phyloP scores from a whole-genome alignment of 1,284 basidiomycete species.

The Sutorius eximius region DNA sequence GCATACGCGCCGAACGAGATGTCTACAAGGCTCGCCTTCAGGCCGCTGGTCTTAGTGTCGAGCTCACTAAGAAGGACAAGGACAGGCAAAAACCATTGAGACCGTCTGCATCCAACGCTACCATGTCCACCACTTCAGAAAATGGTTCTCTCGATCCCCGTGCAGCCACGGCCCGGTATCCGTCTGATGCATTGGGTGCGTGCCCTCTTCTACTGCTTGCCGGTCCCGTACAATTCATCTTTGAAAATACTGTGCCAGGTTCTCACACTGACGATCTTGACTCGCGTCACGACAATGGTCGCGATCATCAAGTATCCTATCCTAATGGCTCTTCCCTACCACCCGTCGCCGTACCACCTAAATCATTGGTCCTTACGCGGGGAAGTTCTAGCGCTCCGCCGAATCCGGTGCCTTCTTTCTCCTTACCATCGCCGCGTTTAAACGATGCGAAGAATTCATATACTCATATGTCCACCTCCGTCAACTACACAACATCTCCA shows the following conservation, averaged over 20 bases:
- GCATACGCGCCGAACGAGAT: constrained; percentile 80
- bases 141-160: constrained; percentile 31
- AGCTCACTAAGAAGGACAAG: constrained; percentile 33
- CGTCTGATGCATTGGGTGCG: constrained; percentile 59
- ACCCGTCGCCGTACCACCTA: constrained; percentile 45
- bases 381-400: constrained; percentile 24
- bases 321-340: constrained; percentile 26
- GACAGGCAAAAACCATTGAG: constrained; percentile 31
- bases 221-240: constrained; percentile 16
- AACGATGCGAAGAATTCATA: constrained; percentile 13
- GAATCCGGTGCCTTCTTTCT: constrained; percentile 30
- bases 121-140: constrained; percentile 22
- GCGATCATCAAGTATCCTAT: constrained; percentile 32
- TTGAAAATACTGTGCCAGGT: constrained; percentile 25
- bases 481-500: constrained; percentile 1
- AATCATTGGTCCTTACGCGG: constrained; percentile 36
- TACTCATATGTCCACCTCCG: constrained; percentile 1
- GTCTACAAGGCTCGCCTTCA: constrained; percentile 54
- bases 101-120: constrained; percentile 25
- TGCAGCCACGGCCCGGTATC: constrained; percentile 38
- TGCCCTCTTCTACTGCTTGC: constrained; percentile 15
- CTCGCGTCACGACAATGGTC: constrained; percentile 39
- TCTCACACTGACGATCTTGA: constrained; percentile 32
- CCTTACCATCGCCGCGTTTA: constrained; percentile 3
- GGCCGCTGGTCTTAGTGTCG: constrained; percentile 36